Evolutionary conservation across 139 green algal genomes (phyloP), one percentile per base, ranked within the genome.

Genomic region (Chlamydomonas sp.): DNA sequence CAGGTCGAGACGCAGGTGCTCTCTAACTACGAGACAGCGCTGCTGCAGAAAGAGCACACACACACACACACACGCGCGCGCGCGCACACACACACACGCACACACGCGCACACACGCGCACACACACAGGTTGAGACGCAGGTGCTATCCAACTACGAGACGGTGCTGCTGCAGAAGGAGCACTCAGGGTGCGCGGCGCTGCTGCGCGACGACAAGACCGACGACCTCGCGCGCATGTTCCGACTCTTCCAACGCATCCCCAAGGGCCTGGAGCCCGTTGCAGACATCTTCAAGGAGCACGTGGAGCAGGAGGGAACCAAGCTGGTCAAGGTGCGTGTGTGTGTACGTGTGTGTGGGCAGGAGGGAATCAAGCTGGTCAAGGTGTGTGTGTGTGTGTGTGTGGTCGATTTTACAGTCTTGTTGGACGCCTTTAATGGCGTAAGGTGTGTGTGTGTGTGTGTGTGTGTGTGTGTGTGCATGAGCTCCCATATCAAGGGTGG

Each of bases 1-100:
- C n/a, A n/a, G n/a, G 89, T 95, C 39, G 88, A 98, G 78, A 78
- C 69, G 1, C 88, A 98, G 82, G 63, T 99, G 71, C 84, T 99
- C 50, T 72, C 75, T 5, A 79, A 88, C 63, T 85, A 97, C 74
- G 80, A 96, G 83, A 73, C 68, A 35, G 65, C 85, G 48, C 88
- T 99, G 72, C 77, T 99, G 34, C 86, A 95, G 69, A n/a, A 99
- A 82, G 95, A 98, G 76, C 73, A 95, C n/a, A n/a, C n/a, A n/a
- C n/a, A n/a, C n/a, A n/a, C n/a, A n/a, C n/a, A n/a, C n/a, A 99
- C n/a, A n/a, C n/a, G n/a, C n/a, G n/a, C n/a, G n/a, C n/a, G n/a
- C n/a, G 8, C 49, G 8, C 49, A 60, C 49, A 60, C 49, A 60
- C 49, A 13, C 49, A 60, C 49, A 60, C 49, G 31, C 49, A 60